A percentile compares a stretch with the other conserved stretches of the same genome.
These are phyloP conservation scores for Cladophialophora bantiana DNA, from an alignment of 2,329 filamentous ascomycete genomes.

Conservation along the genomic window DNA sequence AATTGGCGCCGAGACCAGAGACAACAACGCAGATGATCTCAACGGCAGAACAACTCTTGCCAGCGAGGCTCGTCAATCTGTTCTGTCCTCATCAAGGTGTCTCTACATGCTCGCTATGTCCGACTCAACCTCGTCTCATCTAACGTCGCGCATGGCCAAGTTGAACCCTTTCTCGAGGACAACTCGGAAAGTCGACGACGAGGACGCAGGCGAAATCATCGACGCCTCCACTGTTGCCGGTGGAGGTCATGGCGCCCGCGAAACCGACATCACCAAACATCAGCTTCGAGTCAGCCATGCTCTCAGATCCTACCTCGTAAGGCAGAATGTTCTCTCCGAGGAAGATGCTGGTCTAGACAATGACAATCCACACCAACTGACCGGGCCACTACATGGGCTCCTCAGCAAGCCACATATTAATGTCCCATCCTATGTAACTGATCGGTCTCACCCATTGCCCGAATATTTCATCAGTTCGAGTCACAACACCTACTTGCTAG, in stretches of 20 bases:
- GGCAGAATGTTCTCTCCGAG: constrained; percentile 33
- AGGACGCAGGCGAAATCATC: constrained; percentile 37
- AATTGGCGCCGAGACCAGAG: not conserved
- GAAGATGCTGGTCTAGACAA: constrained; percentile 32
- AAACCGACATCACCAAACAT: constrained; percentile 33
- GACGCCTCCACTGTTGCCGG: constrained; percentile 36
- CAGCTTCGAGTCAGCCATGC: constrained; percentile 37
- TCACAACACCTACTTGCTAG: constrained; percentile 40
- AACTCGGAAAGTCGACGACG: constrained; percentile 32
- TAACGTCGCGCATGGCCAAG: constrained; percentile 34
- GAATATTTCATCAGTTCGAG: constrained; percentile 41
- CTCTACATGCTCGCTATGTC: not conserved
- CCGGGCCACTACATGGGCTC: constrained; percentile 28
- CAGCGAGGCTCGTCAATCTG: not conserved
- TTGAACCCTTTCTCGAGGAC: constrained; percentile 36
- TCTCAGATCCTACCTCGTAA: constrained; percentile 35
- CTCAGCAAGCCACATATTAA: constrained; percentile 37
- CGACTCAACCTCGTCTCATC: constrained; percentile 1
- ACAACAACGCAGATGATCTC: not conserved
- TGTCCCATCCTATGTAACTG: constrained; percentile 34
- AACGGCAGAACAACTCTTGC: not conserved
- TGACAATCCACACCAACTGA: constrained; percentile 25
- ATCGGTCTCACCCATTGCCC: constrained; percentile 37
- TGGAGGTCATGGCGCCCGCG: constrained; percentile 33
- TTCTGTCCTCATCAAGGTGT: not conserved